Conservation (phyloP, 169 alveolate species). For the Babesia gibsoni region DNA sequence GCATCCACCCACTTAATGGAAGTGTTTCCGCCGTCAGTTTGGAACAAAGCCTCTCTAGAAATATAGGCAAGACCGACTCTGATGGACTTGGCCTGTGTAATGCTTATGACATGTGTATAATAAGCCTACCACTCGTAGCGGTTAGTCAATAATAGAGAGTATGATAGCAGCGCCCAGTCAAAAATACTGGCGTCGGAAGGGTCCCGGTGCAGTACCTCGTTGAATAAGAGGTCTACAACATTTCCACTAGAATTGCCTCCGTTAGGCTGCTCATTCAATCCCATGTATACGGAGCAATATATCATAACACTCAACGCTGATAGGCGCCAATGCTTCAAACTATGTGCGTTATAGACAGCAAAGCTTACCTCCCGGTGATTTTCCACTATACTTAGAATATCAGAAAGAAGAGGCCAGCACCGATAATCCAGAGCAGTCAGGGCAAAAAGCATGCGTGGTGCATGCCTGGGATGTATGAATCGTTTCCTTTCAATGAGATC, state of each 20-base stretch:
- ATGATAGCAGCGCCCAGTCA: slow-evolving; percentile 74
- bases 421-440: slow-evolving; percentile 80
- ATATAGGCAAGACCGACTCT: slow-evolving; percentile 38
- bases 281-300: slow-evolving; percentile 68
- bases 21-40: slow-evolving; percentile 67
- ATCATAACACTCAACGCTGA: slow-evolving; percentile 68
- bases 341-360: not conserved
- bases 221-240: slow-evolving; percentile 33
- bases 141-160: slow-evolving; percentile 61
- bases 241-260: slow-evolving; percentile 13
- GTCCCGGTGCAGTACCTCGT: slow-evolving; percentile 59
- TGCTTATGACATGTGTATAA: not conserved
- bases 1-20: slow-evolving; percentile 82
- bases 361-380: slow-evolving; percentile 53
- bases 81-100: slow-evolving; percentile 43
- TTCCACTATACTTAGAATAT: slow-evolving; percentile 68
- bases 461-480: slow-evolving; percentile 68
- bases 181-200: slow-evolving; percentile 65
- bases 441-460: slow-evolving; percentile 80
- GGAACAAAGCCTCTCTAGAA: slow-evolving; percentile 51
- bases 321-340: slow-evolving; percentile 68
- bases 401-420: slow-evolving; percentile 75
- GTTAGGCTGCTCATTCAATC: slow-evolving; percentile 53
- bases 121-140: slow-evolving; percentile 67
- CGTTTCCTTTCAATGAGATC: slow-evolving; percentile 75